Percentiles rank a stretch among this genome's conserved stretches.
phyloP scores from a whole-genome alignment of 495 filamentous ascomycete species.

The Emericellopsis terricola region DNA sequence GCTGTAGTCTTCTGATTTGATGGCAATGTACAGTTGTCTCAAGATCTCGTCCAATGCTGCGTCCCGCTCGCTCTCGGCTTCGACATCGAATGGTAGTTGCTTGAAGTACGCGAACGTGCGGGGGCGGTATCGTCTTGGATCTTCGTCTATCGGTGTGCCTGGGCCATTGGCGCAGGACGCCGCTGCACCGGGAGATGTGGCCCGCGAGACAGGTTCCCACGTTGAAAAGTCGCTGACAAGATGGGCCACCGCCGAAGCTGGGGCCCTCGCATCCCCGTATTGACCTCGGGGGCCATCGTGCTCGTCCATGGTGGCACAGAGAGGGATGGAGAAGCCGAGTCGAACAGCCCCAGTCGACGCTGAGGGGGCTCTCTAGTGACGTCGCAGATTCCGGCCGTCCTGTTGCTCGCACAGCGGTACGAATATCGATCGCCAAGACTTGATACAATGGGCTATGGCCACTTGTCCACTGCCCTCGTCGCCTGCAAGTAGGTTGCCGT shows the following conservation, averaged over 20 bases:
- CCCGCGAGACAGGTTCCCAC: conserved; percentile 27
- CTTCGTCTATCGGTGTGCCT: too few relatives aligned
- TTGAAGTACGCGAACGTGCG: conserved; percentile 85
- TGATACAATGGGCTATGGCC: too few relatives aligned
- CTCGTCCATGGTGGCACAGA: conserved; percentile 15
- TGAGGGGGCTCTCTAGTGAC: too few relatives aligned
- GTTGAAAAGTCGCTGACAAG: conserved; percentile 9
- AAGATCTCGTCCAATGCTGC: conserved; percentile 66
- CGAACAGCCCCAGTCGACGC: too few relatives aligned
- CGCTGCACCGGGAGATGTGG: conserved; percentile 26
- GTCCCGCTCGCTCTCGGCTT: conserved; percentile 56
- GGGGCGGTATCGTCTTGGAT: conserved; percentile 53
- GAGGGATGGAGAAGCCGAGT: too few relatives aligned
- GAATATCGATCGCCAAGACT: too few relatives aligned
- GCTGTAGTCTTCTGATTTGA: conserved; percentile 84
- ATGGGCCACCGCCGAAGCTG: conserved; percentile 8
- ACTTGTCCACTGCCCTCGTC: too few relatives aligned
- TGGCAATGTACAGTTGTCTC: conserved; percentile 76
- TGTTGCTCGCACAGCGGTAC: too few relatives aligned
- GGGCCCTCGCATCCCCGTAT: conserved; percentile 7
- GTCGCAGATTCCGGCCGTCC: too few relatives aligned
- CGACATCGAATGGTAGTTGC: conserved; percentile 72
- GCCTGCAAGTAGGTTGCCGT: too few relatives aligned
- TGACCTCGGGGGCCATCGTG: conserved; percentile 8
- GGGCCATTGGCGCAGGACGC: conserved; percentile 12